These are phyloP conservation scores for Prototheca wickerhamii DNA, from an alignment of 163 green algal genomes.

Conservation along the genomic window DNA sequence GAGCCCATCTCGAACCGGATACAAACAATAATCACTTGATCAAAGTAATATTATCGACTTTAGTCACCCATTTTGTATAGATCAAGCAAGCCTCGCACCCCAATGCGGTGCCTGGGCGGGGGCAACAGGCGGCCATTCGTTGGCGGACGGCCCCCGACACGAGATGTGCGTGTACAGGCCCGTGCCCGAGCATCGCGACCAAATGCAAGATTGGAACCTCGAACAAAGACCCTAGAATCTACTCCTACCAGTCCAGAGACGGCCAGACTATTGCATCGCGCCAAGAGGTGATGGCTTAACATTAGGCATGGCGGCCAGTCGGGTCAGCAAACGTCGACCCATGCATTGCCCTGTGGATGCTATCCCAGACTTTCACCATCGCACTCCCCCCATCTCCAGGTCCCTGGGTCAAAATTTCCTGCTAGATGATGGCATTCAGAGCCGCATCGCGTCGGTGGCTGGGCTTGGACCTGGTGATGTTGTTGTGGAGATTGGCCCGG, in stretches of 20 bases:
- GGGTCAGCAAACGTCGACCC: neutral
- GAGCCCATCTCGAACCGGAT: too few relatives aligned
- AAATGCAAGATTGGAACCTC: too few relatives aligned
- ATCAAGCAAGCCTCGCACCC: too few relatives aligned
- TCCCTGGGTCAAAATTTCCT: conserved; percentile 91
- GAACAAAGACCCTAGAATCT: too few relatives aligned
- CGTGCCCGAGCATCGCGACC: too few relatives aligned
- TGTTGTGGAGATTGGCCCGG: conserved; percentile 86
- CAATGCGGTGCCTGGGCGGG: too few relatives aligned
- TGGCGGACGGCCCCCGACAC: too few relatives aligned
- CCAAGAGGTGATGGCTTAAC: neutral
- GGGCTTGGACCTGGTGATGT: conserved; percentile 50
- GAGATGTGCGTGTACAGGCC: too few relatives aligned
- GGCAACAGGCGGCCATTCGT: too few relatives aligned
- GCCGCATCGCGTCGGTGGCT: conserved; percentile 52
- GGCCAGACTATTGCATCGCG: neutral
- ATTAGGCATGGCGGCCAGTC: neutral
- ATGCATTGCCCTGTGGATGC: neutral
- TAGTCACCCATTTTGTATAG: too few relatives aligned
- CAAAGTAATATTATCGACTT: too few relatives aligned
- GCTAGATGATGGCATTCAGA: conserved; percentile 67
- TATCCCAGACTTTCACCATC: neutral
- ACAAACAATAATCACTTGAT: too few relatives aligned
- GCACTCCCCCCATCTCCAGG: conserved; percentile 1
- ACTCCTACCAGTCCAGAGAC: neutral